Conservation (phyloP, 1,284 basidiomycete species). For the Coniferiporia sulphurascens region DNA sequence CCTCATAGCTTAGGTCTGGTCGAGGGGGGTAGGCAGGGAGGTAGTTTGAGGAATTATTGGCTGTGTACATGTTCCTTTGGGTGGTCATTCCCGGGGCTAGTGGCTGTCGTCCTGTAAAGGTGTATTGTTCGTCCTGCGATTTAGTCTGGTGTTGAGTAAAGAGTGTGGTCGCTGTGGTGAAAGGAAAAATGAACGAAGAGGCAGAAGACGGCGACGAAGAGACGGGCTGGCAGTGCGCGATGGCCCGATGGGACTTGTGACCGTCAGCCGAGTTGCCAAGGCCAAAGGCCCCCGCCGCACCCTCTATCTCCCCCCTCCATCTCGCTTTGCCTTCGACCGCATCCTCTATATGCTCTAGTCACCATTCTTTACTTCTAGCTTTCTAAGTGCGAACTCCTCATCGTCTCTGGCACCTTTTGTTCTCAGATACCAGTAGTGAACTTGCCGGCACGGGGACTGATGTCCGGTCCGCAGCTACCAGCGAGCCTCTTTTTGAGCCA, state of each 20-base stretch:
- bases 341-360: no score
- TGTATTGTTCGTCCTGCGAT: constrained; percentile 18
- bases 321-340: no score
- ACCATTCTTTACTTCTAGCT: no score
- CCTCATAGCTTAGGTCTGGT: constrained; percentile 32
- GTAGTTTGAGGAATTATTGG: constrained; percentile 33
- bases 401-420: no score
- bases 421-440: no score
- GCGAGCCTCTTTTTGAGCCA: not conserved
- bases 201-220: not conserved
- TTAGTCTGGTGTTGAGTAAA: not conserved
- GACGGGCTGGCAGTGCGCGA: not conserved
- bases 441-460: no score
- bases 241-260: not conserved
- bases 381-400: no score
- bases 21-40: constrained; percentile 25
- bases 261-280: not conserved
- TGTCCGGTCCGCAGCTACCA: no score
- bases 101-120: not conserved
- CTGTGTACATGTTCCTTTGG: constrained; percentile 11
- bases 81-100: constrained; percentile 6
- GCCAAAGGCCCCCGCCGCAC: no score
- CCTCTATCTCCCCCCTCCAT: no score
- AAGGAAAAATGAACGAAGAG: not conserved
- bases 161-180: not conserved